Base-by-base conservation (phyloP, 139 green algal species). In the Coelastrella sp. region DNA sequence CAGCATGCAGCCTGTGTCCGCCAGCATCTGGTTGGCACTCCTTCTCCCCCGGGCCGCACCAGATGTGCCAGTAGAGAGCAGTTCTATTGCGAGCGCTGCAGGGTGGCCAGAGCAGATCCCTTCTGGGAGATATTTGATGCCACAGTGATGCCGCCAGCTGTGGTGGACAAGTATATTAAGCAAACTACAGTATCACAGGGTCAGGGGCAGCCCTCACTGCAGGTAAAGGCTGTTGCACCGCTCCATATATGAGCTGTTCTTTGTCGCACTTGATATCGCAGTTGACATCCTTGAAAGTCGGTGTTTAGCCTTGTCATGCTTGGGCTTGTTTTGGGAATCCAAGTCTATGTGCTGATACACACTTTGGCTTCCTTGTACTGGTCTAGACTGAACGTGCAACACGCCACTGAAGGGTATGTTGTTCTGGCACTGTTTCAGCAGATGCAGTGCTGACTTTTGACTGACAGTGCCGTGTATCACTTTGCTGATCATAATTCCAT, bases 1-100 rank as follows among this genome's bases (percentile, higher is more conserved):
- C 94, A 96, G 92, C 94, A 97, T 72, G 63, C 68, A 8, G 73
- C 80, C 0, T 96, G 93, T 84, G 75, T 92, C 50, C 81, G 40
- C 17, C 27, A 89, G 79, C 66, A 38, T 6, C 30, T 74, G 50
- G 5, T 23, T 5, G 15, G 57, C 59, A 67, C 30, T 15, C 35
- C 2, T 40, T 13, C 50, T 7, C 35, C 51, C 4, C 50, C 32
- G 50, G 48, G 17, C 0, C 5, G 37, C 37, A n/a, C 2, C 32
- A n/a, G 4, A 32, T 48, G 50, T 13, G 15, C 37, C 41, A 27
- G 11, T 34, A 27, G 19, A 45, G 17, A 69, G 25, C 78, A 84
- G 5, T 85, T 86, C 64, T 92, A 87, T 83, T 96, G 91, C 69
- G 89, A 94, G 78, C n/a, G 53, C 17, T 96, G 92, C 72, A 81